Base-by-base conservation (phyloP, 2,329 filamentous ascomycete genomes). In the Penicillium sp. region DNA sequence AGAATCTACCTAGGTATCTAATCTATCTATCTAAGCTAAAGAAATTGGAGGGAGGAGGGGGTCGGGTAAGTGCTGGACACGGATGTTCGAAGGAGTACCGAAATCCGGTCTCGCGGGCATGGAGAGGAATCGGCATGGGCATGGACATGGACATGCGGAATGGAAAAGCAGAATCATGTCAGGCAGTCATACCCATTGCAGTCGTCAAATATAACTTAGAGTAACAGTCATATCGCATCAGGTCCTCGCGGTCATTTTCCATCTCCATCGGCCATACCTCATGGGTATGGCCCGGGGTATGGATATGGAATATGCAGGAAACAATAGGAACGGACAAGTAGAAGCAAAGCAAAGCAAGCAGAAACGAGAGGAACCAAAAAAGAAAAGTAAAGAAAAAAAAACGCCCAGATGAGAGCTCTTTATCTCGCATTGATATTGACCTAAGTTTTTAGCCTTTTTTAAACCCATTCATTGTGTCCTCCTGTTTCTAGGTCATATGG, bases 21-120 rank as follows among this genome's bases (percentile, higher is more conserved):
- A 57, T 60, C 56, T 63, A 62, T 61, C 59, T 63, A 62, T 63
- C 49, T 51, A 55, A 52, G 36, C 43, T 33, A 49, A 46, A 42
- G 29, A 39, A 48, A 54, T 36, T n/a, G n/a, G n/a, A n/a, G n/a
- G n/a, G n/a, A n/a, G n/a, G n/a, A n/a, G 46, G 45, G 49, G 47
- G 29, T 30, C 30, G 27, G 47, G 33, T 46, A 42, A 58, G 41
- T 53, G 48, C 49, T 39, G 40, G 42, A 49, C 49, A 52, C 33
- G 47, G 42, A 58, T 54, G 46, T 29, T 55, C 21, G 47, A 27
- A 15, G 27, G 46, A 41, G 45, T 34, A 49, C 33, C 42, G 45
- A 49, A 41, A 54, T 36, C 52, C 44, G 41, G 39, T 42, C 48
- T 12, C 12, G 26, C 46, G 34, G 36, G 52, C 56, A 48, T 55